Evolutionary conservation across 2,329 filamentous ascomycete species (phyloP).

Genomic region (Phoma herbarum): DNA sequence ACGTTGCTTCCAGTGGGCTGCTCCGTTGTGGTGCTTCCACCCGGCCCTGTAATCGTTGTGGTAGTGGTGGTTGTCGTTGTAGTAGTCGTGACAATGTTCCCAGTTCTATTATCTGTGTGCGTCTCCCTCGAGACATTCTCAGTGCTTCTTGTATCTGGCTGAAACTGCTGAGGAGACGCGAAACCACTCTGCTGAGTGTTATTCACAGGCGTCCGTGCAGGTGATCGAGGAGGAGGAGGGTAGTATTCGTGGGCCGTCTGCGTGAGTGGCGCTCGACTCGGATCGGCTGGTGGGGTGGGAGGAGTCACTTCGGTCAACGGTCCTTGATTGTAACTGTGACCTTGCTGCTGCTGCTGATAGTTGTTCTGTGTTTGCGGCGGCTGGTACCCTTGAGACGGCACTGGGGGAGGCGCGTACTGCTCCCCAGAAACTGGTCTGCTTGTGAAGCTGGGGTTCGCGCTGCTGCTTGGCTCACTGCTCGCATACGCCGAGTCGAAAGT

Average conservation of each 20-base stretch:
- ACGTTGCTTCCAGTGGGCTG: constrained; percentile 34
- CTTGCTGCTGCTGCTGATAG: constrained; percentile 9
- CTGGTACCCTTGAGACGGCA: constrained; percentile 10
- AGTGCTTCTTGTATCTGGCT: constrained; percentile 22
- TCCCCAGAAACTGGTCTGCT: constrained; percentile 42
- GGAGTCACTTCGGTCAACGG: constrained; percentile 27
- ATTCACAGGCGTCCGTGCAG: constrained; percentile 4
- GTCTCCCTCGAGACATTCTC: constrained; percentile 44
- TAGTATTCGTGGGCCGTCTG: constrained; percentile 14
- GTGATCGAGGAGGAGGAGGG: constrained; percentile 15
- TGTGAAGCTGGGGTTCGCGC: constrained; percentile 44
- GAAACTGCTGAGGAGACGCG: constrained; percentile 6
- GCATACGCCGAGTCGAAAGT: constrained; percentile 46
- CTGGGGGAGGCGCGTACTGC: constrained; percentile 31
- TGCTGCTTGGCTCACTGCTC: constrained; percentile 45
- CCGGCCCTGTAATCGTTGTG: constrained; percentile 47
- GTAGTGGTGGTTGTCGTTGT: constrained; percentile 51
- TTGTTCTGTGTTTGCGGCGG: neutral
- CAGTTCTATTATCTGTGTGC: constrained; percentile 43
- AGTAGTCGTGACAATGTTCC: constrained; percentile 47
- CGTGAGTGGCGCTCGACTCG: constrained; percentile 6
- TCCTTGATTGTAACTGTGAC: constrained; percentile 11
- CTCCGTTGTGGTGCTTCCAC: constrained; percentile 46
- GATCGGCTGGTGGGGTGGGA: constrained; percentile 32
- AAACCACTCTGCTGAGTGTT: constrained; percentile 5